Conservation (phyloP, 2,329 filamentous ascomycete species). For the Ophidiomyces ophidiicola region DNA sequence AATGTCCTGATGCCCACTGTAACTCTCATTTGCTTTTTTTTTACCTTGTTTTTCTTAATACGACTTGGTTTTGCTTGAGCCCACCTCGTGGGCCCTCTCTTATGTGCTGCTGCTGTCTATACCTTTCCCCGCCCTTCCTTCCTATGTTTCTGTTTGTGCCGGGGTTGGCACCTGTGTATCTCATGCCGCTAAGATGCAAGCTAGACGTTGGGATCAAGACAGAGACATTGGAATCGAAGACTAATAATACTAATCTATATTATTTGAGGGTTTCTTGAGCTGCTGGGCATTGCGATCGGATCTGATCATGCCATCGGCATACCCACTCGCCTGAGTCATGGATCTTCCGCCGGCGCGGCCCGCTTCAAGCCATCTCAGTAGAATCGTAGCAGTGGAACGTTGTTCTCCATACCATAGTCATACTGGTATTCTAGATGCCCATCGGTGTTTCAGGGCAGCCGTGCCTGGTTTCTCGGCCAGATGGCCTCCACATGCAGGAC, state of each 20-base stretch:
- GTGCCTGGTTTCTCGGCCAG: not conserved
- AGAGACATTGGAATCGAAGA: not conserved
- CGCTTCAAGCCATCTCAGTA: too few species aligned
- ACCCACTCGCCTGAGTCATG: too few species aligned
- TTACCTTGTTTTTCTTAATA: constrained; percentile 10
- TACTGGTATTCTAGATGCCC: too few species aligned
- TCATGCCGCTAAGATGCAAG: constrained; percentile 1
- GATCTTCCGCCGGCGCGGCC: too few species aligned
- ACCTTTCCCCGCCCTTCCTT: not conserved
- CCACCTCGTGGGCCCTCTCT: not conserved
- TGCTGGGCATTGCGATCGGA: too few species aligned
- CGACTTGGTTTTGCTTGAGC: not conserved
- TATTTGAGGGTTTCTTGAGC: too few species aligned
- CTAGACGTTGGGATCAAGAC: not conserved
- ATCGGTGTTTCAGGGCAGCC: too few species aligned
- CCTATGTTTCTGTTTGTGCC: not conserved
- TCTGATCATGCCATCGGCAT: too few species aligned
- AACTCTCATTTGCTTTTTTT: constrained; percentile 3
- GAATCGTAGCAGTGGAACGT: too few species aligned
- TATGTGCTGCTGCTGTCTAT: not conserved
- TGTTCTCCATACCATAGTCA: too few species aligned
- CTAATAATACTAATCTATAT: constrained; percentile 5
- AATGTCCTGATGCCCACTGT: constrained; percentile 4
- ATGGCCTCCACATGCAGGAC: too few species aligned
- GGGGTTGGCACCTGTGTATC: not conserved